Evolutionary conservation across 2,329 filamentous ascomycete species (phyloP).

Genomic region (Teratosphaeria nubilosa): DNA sequence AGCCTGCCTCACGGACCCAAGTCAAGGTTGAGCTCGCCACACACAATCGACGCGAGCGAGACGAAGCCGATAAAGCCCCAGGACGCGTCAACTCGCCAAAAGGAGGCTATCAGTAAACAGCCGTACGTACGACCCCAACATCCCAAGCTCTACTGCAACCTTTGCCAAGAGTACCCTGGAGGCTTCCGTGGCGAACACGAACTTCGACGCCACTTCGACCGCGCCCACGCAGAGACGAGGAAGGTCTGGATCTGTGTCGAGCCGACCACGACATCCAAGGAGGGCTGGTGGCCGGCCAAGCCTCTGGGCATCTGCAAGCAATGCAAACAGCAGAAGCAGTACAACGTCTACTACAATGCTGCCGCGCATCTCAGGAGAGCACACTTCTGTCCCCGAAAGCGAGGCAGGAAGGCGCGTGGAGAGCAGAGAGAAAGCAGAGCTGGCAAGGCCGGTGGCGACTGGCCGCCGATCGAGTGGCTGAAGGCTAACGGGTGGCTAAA

Average conservation of each 20-base stretch:
- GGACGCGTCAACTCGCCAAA: slow-evolving; percentile 26
- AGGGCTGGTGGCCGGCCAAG: slow-evolving; percentile 35
- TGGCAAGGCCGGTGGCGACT: slow-evolving; percentile 52
- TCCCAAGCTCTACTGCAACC: slow-evolving; percentile 58
- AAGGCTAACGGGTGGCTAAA: slow-evolving; percentile 48
- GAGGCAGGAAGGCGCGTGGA: slow-evolving; percentile 46
- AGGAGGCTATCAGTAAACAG: slow-evolving; percentile 36
- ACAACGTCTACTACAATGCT: slow-evolving; percentile 89
- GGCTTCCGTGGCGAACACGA: slow-evolving; percentile 85
- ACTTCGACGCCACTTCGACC: slow-evolving; percentile 43
- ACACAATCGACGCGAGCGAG: background rate
- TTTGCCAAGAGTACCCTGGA: slow-evolving; percentile 61
- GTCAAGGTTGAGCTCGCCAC: background rate
- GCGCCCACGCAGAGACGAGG: slow-evolving; percentile 52
- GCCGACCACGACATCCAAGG: slow-evolving; percentile 15
- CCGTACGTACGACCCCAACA: slow-evolving; percentile 56
- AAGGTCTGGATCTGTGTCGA: slow-evolving; percentile 57
- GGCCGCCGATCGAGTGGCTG: slow-evolving; percentile 50
- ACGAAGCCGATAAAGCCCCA: background rate
- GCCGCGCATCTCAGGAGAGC: slow-evolving; percentile 79
- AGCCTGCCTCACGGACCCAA: slow-evolving; percentile 8
- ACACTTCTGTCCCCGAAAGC: slow-evolving; percentile 67
- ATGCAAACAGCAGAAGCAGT: slow-evolving; percentile 66
- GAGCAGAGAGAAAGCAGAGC: slow-evolving; percentile 45
- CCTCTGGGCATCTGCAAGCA: slow-evolving; percentile 75